Percentiles rank a stretch among this genome's conserved stretches.
phyloP scores from a whole-genome alignment of 1,284 basidiomycete genomes.

The Trichosporon inkin region DNA sequence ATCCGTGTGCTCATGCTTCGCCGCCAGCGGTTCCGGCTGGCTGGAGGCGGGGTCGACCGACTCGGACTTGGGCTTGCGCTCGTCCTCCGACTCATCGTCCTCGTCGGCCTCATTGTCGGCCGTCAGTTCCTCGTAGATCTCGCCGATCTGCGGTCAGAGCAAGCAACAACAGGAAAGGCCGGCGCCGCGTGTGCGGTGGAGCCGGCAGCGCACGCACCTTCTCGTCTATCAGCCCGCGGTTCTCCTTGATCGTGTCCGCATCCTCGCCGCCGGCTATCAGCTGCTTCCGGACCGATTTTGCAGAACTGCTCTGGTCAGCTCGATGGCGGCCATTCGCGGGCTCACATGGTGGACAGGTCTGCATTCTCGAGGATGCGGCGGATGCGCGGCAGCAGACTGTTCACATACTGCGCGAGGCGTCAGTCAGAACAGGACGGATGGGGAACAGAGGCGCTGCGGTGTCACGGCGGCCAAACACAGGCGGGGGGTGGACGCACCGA shows the following conservation, averaged over 20 bases:
- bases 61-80: constrained; percentile 4
- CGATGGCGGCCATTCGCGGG: background rate
- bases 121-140: constrained; percentile 39
- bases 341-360: constrained; percentile 37
- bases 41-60: constrained; percentile 23
- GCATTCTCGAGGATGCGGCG: constrained; percentile 30
- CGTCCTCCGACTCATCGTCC: constrained; percentile 1
- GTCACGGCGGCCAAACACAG: background rate
- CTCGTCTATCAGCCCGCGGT: constrained; percentile 42
- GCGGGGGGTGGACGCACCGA: background rate
- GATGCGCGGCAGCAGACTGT: constrained; percentile 32
- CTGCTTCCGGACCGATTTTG: constrained; percentile 47
- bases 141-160: constrained; percentile 32
- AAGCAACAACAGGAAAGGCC: too few relatives aligned
- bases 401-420: constrained; percentile 25
- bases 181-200: too few relatives aligned
- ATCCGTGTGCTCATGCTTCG: constrained; percentile 24
- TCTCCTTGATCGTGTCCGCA: constrained; percentile 38
- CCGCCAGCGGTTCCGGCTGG: constrained; percentile 26
- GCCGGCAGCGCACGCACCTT: too few relatives aligned
- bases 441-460: background rate
- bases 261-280: constrained; percentile 41
- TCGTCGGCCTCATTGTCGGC: constrained; percentile 12
- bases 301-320: constrained; percentile 35
- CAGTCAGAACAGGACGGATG: background rate